Percentiles rank a stretch among this genome's conserved stretches.
Evolutionary conservation across 2,329 filamentous ascomycete genomes (phyloP).

Genomic region (Fusarium nygamai): DNA sequence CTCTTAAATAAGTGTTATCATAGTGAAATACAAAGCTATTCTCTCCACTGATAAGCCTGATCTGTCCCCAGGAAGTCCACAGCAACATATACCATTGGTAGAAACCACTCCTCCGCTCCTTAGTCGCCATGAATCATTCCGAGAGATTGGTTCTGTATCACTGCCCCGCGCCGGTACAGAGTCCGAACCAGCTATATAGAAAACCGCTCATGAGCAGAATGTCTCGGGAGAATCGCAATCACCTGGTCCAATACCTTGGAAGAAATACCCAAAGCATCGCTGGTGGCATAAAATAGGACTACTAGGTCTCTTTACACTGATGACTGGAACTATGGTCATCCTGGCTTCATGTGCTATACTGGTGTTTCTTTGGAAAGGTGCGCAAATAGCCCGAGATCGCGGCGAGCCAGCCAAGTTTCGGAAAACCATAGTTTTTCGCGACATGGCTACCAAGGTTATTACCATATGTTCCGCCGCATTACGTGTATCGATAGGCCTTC

Average conservation of each 20-base stretch:
- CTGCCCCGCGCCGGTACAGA: too few relatives aligned
- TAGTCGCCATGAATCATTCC: too few relatives aligned
- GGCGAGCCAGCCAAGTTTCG: neutral
- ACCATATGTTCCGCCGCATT: neutral
- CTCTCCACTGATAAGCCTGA: rapidly evolving
- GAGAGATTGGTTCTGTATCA: neutral
- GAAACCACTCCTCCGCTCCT: neutral
- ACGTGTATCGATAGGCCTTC: neutral
- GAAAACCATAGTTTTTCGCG: neutral
- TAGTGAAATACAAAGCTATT: neutral
- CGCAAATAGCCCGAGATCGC: neutral
- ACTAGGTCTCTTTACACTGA: rapidly evolving
- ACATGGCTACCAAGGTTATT: neutral
- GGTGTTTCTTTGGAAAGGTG: neutral
- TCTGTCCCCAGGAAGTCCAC: rapidly evolving
- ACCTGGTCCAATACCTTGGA: too few relatives aligned
- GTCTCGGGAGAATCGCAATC: rapidly evolving
- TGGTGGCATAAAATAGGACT: neutral
- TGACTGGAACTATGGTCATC: neutral
- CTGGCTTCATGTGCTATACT: neutral
- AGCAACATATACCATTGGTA: too few relatives aligned
- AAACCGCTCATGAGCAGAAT: rapidly evolving
- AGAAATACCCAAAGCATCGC: neutral
- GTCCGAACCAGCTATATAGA: neutral
- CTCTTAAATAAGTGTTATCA: rapidly evolving